A percentile compares a stretch with the other conserved stretches of the same genome.
Evolutionary conservation across 805 yeast species (phyloP).

Genomic region (Debaryomyces prosopidis): DNA sequence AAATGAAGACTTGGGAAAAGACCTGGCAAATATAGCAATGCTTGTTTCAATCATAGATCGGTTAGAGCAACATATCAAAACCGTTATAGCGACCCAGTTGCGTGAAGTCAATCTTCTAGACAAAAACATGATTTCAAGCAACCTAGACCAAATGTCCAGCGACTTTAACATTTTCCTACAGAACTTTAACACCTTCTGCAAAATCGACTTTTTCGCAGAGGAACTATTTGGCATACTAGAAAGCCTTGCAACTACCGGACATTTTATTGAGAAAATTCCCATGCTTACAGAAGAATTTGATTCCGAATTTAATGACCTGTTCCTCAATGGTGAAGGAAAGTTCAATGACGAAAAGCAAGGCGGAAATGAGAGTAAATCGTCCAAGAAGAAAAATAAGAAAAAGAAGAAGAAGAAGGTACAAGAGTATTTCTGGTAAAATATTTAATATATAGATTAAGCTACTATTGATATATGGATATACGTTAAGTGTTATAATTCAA

Average conservation of each 20-base stretch:
- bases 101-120: neutral
- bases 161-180: slow-evolving; percentile 27
- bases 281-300: slow-evolving; percentile 8
- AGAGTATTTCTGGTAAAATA: too few species aligned
- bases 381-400: slow-evolving; percentile 29
- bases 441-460: too few species aligned
- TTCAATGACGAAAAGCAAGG: slow-evolving; percentile 11
- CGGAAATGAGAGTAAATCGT: slow-evolving; percentile 1
- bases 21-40: slow-evolving; percentile 11
- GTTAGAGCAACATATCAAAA: slow-evolving; percentile 15
- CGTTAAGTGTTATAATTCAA: too few species aligned
- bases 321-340: slow-evolving; percentile 27
- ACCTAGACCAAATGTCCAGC: slow-evolving; percentile 9
- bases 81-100: slow-evolving; percentile 4
- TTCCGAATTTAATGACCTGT: slow-evolving; percentile 31
- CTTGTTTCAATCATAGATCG: slow-evolving; percentile 14
- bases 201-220: slow-evolving; percentile 30
- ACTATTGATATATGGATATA: too few species aligned
- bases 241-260: slow-evolving; percentile 12
- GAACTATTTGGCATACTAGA: slow-evolving; percentile 25
- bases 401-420: slow-evolving; percentile 23
- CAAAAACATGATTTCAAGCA: neutral
- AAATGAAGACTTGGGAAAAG: slow-evolving; percentile 14
- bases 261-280: slow-evolving; percentile 1
- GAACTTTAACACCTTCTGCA: slow-evolving; percentile 32